Evolutionary conservation across 2,329 filamentous ascomycete genomes (phyloP), one percentile per base, ranked within the genome.

Genomic region (Ophiostoma novo-ulmi): DNA sequence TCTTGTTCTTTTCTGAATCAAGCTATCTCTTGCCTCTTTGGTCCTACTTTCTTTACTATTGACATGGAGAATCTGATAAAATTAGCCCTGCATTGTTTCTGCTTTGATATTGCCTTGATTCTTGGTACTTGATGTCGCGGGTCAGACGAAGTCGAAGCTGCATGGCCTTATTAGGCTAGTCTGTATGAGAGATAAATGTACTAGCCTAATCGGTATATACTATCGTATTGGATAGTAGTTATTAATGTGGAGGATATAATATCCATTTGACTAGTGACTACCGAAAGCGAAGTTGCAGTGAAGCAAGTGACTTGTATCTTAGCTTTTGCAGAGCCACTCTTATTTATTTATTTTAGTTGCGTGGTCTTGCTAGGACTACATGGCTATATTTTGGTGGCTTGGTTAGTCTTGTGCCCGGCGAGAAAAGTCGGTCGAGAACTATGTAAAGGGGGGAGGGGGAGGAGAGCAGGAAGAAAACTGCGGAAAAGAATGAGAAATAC

Each of bases 31-130:
- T 26, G 4, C 58, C 58, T 26, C 22, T 35, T 22, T 58, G 52
- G n/a, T 58, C 52, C 22, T 3, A 17, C 58, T 63, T 26, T 26
- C n/a, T 58, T 58, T 22, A 26, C 17, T 58, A 22, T 26, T 11
- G 52, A n/a, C 52, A 26, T 22, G 63, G 63, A 65, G 63, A 65
- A 65, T 65, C 63, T 65, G 63, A 65, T 65, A 65, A 65, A 65
- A 65, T 39, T 65, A 39, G 20, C 63, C 63, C 63, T 38, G 35
- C 26, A 65, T 38, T 65, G 35, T 65, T 13, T 63, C 44, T 48
- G 44, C 7, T 63, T 63, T 17, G 52, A 26, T 26, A 13, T 14
- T 58, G 52, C 10, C 11, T 58, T 58, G n/a, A 14, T 58, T 11
- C 8, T 26, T 58, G 52, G n/a, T 26, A 58, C 52, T 58, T 26